Evolutionary conservation across 2,329 filamentous ascomycete genomes (phyloP), one percentile per base, ranked within the genome.

Genomic region (Thermothelomyces thermophilus): DNA sequence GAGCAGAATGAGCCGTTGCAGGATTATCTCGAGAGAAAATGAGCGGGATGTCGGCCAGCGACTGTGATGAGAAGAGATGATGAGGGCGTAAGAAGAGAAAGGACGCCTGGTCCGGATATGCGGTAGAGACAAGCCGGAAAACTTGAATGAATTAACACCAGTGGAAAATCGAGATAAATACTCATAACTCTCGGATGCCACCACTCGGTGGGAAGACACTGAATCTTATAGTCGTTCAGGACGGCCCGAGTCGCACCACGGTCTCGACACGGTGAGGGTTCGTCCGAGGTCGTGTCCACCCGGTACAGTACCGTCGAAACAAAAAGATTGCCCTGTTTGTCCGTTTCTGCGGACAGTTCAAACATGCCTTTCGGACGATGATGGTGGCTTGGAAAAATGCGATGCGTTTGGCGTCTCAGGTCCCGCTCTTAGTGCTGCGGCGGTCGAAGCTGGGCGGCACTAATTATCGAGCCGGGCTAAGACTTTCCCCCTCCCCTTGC

Each of bases 61-160:
- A 55, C 43, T 40, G 41, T 33, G 17, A 24, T 46, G 16, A 33
- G 47, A 37, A 43, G 4, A 17, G 39, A 39, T 13, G 48, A 45
- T 26, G 9, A 26, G 50, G 44, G 24, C 20, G 5, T 14, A n/a
- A 11, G 46, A 51, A 53, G 2, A 26, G 24, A 40, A 43, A 37
- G 42, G 57, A 59, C 54, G 36, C 57, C 57, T 16, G 57, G 54
- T 44, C 57, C 52, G 28, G 10, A 36, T 14, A 20, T n/a, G n/a
- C n/a, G n/a, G n/a, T n/a, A n/a, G n/a, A n/a, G n/a, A n/a, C n/a
- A n/a, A n/a, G n/a, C n/a, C 28, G 17, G n/a, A 44, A 13, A 19
- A 14, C 41, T 6, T 28, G 41, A 43, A 40, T 11, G 22, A n/a
- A 31, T 31, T 9, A 31, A 31, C 14, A 14, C 3, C 14, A 31